Evolutionary conservation across 2,329 filamentous ascomycete species (phyloP), one percentile per base, ranked within the genome.

Genomic region (Penicillium hordei): DNA sequence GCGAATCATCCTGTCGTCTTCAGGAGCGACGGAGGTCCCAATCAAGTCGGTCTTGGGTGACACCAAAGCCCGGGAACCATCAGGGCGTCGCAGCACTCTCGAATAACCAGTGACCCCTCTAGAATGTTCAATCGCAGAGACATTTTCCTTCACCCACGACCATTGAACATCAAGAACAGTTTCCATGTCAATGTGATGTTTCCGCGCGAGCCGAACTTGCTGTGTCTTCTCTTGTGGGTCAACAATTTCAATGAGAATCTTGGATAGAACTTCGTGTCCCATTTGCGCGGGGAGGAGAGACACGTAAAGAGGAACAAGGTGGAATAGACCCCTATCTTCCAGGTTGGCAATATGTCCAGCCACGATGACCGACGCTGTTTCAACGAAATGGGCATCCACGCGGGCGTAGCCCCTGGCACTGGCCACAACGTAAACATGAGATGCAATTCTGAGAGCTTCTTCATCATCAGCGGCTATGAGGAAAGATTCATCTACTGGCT

Each of bases 301-400:
- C 61, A 90, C 93, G 73, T 99, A 99, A 0, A 96, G 79, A 0
- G 94, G 93, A 55, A 96, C 89, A 42, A 94, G 78, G 61, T 93
- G 88, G 58, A 89, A 86, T 54, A 94, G 85, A 34, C 86, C 85
- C 17, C 85, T 84, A 46, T 89, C 81, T 43, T 90, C 86, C 38
- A 99, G 78, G 60, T 89, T 87, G 66, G 89, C 89, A 55, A 95
- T 89, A 71, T 97, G 97, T 4, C 86, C 87, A 1, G 89, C 86
- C 52, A 97, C 80, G 46, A 93, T 86, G 67, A 75, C 58, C 8
- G 74, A 72, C 4, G 72, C 70, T 1, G 90, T 91, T 68, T 96
- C 89, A 63, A 87, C 83, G 17, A 81, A 82, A 51, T 79, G 77
- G 34, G 80, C 75, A 31, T 81, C 78, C 19, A 77, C 70, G 48